phyloP scores from a whole-genome alignment of 2,329 filamentous ascomycete genomes.

The Aspergillus novoparasiticus region DNA sequence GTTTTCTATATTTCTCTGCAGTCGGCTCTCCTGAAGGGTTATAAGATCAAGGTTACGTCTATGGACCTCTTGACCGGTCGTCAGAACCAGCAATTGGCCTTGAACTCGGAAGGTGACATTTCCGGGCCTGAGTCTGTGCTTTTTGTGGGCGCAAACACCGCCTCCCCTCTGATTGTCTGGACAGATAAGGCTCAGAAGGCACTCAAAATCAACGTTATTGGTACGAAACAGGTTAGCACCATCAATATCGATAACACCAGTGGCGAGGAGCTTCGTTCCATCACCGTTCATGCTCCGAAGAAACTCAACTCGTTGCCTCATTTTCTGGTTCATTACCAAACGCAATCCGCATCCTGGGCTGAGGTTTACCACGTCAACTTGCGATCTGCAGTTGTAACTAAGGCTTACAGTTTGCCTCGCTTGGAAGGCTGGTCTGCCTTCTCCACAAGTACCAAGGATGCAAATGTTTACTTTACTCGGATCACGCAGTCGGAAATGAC shows the following conservation, averaged over 20 bases:
- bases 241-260: slow-evolving; percentile 44
- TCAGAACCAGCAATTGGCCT: slow-evolving; percentile 68
- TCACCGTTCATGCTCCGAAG: slow-evolving; percentile 72
- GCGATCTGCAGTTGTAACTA: slow-evolving; percentile 68
- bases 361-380: slow-evolving; percentile 84
- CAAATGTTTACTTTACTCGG: slow-evolving; percentile 87
- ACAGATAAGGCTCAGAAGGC: slow-evolving; percentile 46
- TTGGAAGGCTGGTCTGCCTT: slow-evolving; percentile 72
- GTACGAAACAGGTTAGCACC: slow-evolving; percentile 43
- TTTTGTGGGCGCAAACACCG: slow-evolving; percentile 44
- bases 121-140: slow-evolving; percentile 42
- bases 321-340: slow-evolving; percentile 82
- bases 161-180: slow-evolving; percentile 48
- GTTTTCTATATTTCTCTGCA: slow-evolving; percentile 79
- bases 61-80: slow-evolving; percentile 74
- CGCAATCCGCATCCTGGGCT: slow-evolving; percentile 71
- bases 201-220: slow-evolving; percentile 50
- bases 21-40: slow-evolving; percentile 64
- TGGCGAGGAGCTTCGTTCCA: slow-evolving; percentile 53
- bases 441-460: slow-evolving; percentile 73
- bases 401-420: slow-evolving; percentile 77
- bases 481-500: slow-evolving; percentile 73
- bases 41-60: slow-evolving; percentile 74
- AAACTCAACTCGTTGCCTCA: slow-evolving; percentile 72
- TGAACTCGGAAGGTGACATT: slow-evolving; percentile 76